Conservation (phyloP, 306 rosid species). For the Medicago lupulina region DNA sequence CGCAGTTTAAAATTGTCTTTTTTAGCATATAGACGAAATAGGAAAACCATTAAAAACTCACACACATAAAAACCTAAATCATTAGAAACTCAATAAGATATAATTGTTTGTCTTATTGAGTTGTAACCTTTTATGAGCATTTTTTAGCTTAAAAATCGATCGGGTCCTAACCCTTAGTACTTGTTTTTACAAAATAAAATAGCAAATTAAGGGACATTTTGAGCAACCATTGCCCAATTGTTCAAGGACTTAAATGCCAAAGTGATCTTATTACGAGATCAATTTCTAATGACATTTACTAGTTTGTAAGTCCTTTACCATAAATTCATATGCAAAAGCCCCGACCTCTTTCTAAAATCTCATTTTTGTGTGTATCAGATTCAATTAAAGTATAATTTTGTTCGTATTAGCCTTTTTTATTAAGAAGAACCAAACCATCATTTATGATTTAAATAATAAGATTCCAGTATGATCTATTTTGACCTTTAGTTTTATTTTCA, state of each 20-base stretch:
- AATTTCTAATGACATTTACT: conserved; percentile 39
- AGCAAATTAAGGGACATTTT: too few species aligned
- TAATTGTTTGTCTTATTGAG: too few species aligned
- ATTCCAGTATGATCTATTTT: not conserved
- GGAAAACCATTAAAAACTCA: too few species aligned
- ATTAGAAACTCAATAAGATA: too few species aligned
- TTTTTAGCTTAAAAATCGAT: too few species aligned
- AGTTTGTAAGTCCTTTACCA: not conserved
- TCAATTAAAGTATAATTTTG: not conserved
- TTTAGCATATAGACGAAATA: too few species aligned
- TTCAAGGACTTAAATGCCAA: conserved; percentile 23
- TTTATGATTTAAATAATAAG: not conserved
- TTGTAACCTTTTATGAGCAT: too few species aligned
- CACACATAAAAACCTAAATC: too few species aligned
- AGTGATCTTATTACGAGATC: conserved; percentile 43
- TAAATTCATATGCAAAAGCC: conserved; percentile 20
- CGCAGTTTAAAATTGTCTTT: too few species aligned
- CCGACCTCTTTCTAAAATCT: not conserved
- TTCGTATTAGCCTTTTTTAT: not conserved
- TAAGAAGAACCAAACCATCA: too few species aligned
- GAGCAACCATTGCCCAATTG: conserved; percentile 26
- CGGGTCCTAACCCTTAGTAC: too few species aligned
- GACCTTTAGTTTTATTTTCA: not conserved
- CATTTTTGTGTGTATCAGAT: not conserved
- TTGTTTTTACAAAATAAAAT: too few species aligned